These are phyloP conservation scores for Pachyrhizus erosus DNA, from an alignment of 306 rosid species.

Conservation along the genomic window DNA sequence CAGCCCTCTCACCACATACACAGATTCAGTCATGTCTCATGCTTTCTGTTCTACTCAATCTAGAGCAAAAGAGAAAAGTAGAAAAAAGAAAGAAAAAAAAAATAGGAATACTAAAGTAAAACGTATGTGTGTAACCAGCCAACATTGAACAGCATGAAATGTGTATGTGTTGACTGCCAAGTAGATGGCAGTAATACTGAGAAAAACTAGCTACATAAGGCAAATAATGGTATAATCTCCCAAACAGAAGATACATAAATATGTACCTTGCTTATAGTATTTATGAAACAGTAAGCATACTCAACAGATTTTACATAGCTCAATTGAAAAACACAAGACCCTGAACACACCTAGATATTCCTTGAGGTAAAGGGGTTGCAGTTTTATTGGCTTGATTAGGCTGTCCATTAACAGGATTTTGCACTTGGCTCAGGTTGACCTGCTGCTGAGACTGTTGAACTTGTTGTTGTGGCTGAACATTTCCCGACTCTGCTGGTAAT, in stretches of 20 bases:
- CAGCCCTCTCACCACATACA: too few species aligned
- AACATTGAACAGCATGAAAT: slow-evolving; percentile 46
- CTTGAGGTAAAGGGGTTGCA: slow-evolving; percentile 88
- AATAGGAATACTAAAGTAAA: background rate
- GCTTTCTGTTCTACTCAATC: too few species aligned
- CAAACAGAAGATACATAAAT: slow-evolving; percentile 42
- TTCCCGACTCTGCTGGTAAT: slow-evolving; percentile 74
- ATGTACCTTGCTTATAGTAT: slow-evolving; percentile 45
- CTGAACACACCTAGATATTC: slow-evolving; percentile 98
- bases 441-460: slow-evolving; percentile 79
- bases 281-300: slow-evolving; percentile 45
- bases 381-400: slow-evolving; percentile 76
- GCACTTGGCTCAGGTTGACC: slow-evolving; percentile 66
- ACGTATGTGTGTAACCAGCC: slow-evolving; percentile 18
- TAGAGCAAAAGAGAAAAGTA: too few species aligned
- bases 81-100: too few species aligned
- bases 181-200: slow-evolving; percentile 34
- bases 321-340: slow-evolving; percentile 72
- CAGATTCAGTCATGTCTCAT: background rate
- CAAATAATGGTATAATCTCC: slow-evolving; percentile 34
- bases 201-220: slow-evolving; percentile 51
- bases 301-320: slow-evolving; percentile 53
- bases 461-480: slow-evolving; percentile 83
- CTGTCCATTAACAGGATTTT: slow-evolving; percentile 69
- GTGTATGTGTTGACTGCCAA: slow-evolving; percentile 33